These are phyloP conservation scores for Boeremia exigua DNA, from an alignment of 2,329 filamentous ascomycete species.

Conservation along the genomic window DNA sequence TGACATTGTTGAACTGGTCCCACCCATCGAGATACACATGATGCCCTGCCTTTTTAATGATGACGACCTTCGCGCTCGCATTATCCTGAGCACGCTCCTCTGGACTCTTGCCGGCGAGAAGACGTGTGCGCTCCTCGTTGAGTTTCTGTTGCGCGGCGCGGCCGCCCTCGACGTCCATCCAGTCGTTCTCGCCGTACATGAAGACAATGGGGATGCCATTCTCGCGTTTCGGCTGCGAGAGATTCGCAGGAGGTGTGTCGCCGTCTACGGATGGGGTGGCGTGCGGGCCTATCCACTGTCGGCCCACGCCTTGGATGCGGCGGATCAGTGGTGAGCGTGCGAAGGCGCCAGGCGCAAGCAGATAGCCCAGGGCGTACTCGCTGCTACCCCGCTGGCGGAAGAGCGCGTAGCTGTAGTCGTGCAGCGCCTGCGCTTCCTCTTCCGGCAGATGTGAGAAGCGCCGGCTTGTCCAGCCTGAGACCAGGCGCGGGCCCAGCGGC, in stretches of 20 bases:
- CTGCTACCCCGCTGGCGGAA: constrained; percentile 92
- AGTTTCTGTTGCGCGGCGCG: constrained; percentile 80
- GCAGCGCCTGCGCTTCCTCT: constrained; percentile 81
- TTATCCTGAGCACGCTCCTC: constrained; percentile 76
- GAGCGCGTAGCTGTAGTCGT: constrained; percentile 92
- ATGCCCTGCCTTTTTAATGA: constrained; percentile 75
- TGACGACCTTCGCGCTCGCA: constrained; percentile 79
- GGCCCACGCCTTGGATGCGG: constrained; percentile 82
- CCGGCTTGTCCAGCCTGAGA: constrained; percentile 92
- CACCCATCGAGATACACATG: constrained; percentile 75
- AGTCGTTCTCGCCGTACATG: constrained; percentile 98
- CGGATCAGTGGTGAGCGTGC: constrained; percentile 87
- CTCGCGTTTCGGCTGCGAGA: constrained; percentile 52
- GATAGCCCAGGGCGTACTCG: constrained; percentile 90
- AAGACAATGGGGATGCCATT: constrained; percentile 83
- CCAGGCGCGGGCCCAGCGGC: constrained; percentile 86
- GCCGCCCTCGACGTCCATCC: constrained; percentile 95
- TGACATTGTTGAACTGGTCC: constrained; percentile 72
- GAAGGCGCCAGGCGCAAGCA: constrained; percentile 92
- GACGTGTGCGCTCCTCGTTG: constrained; percentile 67
- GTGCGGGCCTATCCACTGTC: constrained; percentile 62
- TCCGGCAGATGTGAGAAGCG: constrained; percentile 87
- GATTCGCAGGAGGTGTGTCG: constrained; percentile 26
- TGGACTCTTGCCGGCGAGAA: constrained; percentile 65
- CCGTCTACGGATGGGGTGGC: constrained; percentile 34